Evolutionary conservation across 129 eudicot genomes (phyloP), one percentile per base, ranked within the genome.

Genomic region (Chrysanthemum seticuspe): DNA sequence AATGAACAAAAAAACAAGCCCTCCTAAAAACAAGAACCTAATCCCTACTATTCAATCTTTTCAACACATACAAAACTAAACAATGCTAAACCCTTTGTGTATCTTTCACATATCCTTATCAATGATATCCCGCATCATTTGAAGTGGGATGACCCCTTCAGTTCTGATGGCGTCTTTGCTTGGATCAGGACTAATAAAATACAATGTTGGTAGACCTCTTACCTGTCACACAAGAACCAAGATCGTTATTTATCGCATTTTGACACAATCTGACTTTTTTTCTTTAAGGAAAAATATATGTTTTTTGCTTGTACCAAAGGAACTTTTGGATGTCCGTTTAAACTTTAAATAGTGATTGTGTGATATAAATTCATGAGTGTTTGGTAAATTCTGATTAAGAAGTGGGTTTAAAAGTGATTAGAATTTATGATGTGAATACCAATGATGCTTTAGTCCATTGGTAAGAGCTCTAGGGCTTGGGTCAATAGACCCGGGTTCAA

Each of bases 111-210:
- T 84, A 3, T 88, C 89, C 74, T 88, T 90, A 57, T 94, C 91
- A 15, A 94, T 78, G 72, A 94, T 94, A 69, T 94, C 99, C 4
- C 91, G 85, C 91, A 94, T 94, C 97, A 94, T 86, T 70, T 94
- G 97, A 85, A 90, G 79, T 3, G 99, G 99, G 60, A 94, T 86
- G 70, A 94, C 93, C 47, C 99, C 99, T 86, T 94, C 99, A 5
- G 97, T 85, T 79, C 99, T 85, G 48, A 94, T 86, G 0, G 99
- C 99, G 60, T 90, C 91, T 82, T 94, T 94, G 67, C 18, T 88
- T 71, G 93, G 89, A 81, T 94, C 91, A 0, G 99, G 99, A 73
- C 96, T 86, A n/a, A 94, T 85, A 57, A 94, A 94, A 74, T 94
- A 94, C 83, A 94, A 36, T 19, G 99, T 94, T 70, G 99, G 99